Conservation (phyloP, 306 rosid genomes). For the Acacia confusa region DNA sequence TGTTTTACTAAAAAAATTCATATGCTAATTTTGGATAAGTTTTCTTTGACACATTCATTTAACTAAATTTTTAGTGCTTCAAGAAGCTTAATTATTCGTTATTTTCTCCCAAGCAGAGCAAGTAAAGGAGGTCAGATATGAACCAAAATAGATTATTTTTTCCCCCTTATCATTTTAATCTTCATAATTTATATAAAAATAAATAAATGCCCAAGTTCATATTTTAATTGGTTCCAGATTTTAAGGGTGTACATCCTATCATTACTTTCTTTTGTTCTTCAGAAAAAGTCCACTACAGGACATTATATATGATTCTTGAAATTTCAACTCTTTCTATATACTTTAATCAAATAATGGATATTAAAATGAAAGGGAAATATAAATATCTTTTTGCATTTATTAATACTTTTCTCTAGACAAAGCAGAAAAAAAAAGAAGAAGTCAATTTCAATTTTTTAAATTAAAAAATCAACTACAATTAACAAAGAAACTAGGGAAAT, state of each 20-base stretch:
- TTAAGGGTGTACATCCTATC: neutral
- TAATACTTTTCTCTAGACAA: no score
- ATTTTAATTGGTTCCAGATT: neutral
- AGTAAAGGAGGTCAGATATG: neutral
- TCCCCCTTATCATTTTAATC: neutral
- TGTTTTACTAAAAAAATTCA: neutral
- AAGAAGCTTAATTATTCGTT: neutral
- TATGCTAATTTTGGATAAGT: neutral
- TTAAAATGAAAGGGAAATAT: no score
- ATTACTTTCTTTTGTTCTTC: no score
- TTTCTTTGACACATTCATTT: conserved; percentile 12
- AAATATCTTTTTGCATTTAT: no score
- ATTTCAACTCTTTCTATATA: no score
- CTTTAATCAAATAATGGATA: no score
- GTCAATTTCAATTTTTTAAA: no score
- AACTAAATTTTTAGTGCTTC: neutral
- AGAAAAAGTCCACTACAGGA: no score
- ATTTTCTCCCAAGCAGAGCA: neutral
- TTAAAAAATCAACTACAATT: no score
- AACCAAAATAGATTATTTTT: neutral
- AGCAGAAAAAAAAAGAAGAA: no score
- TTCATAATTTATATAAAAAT: neutral
- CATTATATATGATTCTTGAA: no score
- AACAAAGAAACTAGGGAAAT: no score
- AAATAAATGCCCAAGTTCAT: neutral